Percentiles rank a stretch among this genome's conserved stretches.
Conservation (phyloP, 768 basidiomycete genomes). For the Pilatotrama ljubarskyi region DNA sequence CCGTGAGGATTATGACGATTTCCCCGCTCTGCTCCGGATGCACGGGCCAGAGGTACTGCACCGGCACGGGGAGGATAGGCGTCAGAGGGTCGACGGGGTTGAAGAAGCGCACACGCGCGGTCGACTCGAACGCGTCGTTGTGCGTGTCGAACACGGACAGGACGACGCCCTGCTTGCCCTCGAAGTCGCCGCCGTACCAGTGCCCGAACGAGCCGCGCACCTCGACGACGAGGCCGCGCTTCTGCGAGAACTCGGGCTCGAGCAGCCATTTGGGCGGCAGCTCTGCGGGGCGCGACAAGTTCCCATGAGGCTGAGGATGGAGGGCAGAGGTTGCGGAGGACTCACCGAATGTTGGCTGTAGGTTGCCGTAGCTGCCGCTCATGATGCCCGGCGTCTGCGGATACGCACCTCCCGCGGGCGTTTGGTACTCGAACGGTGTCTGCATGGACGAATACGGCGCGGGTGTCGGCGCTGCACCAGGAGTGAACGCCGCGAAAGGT, state of each 20-base stretch:
- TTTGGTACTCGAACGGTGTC: slow-evolving; percentile 25
- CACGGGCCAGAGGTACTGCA: slow-evolving; percentile 27
- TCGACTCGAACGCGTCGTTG: slow-evolving; percentile 25
- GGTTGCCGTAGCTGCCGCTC: not conserved
- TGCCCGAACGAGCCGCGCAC: slow-evolving; percentile 23
- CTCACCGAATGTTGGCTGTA: slow-evolving; percentile 16
- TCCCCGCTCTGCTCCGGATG: slow-evolving; percentile 25
- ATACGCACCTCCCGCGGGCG: slow-evolving; percentile 11
- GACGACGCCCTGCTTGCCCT: slow-evolving; percentile 28
- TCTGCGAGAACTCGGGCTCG: slow-evolving; percentile 15
- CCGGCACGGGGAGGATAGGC: slow-evolving; percentile 25
- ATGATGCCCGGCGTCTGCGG: slow-evolving; percentile 23
- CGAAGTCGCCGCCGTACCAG: slow-evolving; percentile 31
- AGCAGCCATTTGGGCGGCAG: slow-evolving; percentile 28
- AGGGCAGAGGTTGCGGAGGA: not conserved
- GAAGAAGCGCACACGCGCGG: slow-evolving; percentile 27
- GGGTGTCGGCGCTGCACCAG: slow-evolving; percentile 51
- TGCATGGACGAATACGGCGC: slow-evolving; percentile 18
- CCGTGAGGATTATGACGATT: slow-evolving; percentile 22
- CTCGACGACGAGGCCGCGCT: slow-evolving; percentile 28
- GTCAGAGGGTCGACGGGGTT: slow-evolving; percentile 20
- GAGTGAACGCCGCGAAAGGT: slow-evolving; percentile 31
- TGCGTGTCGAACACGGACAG: slow-evolving; percentile 27
- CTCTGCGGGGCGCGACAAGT: slow-evolving; percentile 6
- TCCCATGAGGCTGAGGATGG: not conserved